Evolutionary conservation across 495 filamentous ascomycete genomes (phyloP), one percentile per base, ranked within the genome.

Genomic region (Clavariopsis aquatica): DNA sequence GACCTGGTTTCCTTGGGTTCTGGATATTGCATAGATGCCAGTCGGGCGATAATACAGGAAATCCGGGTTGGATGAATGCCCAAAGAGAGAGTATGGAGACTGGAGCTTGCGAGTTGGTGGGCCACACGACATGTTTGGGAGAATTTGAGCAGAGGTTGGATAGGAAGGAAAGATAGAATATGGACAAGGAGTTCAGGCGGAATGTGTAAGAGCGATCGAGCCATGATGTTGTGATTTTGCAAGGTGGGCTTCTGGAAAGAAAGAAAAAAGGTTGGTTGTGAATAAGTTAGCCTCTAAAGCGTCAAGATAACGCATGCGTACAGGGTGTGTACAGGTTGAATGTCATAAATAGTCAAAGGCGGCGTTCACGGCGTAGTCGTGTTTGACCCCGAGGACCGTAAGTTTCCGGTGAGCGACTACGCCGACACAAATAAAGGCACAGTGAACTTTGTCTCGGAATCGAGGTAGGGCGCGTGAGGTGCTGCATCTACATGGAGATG

Each of bases 151-250:
- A 73, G 62, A 0, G 65, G 52, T 49, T 28, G 57, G 26, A 73
- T 51, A 17, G 69, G 69, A 17, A 73, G 62, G 43, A 66, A 69
- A 31, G 57, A 41, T 9, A 71, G 66, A n/a, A 68, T 65, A 17
- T 71, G 36, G 47, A 69, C 22, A 45, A 71, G 61, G 2, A 73
- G n/a, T 49, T 73, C 71, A 1, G 65, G 61, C 9, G 69, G 71
- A 2, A 73, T 49, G 24, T 34, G 31, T 10, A 66, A 24, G n/a
- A 70, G 51, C 0, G 64, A 64, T 4, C 13, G 26, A 24, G 49
- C 17, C 66, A 69, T 69, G 20, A 54, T 65, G 38, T 8, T 43
- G 6, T 36, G 31, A 36, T 6, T 36, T 36, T 36, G 31, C 6
- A 36, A 36, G 31, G 13, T 36, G 31, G 6, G 6, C 13, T 36